Conservation (phyloP, 129 eudicot genomes). For the Centaurea solstitialis region DNA sequence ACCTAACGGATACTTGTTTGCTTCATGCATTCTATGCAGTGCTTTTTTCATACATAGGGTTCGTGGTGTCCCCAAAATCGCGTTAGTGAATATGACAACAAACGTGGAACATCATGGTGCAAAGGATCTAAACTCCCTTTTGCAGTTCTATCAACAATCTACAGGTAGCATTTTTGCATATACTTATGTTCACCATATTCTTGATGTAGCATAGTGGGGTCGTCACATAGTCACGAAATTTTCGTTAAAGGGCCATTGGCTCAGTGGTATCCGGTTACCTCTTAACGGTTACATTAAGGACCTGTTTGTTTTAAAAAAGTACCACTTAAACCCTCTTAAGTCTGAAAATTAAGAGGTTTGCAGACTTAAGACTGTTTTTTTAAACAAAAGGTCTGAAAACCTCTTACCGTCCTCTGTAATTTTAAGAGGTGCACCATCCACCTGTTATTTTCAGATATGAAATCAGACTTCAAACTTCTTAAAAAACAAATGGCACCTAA, state of each 20-base stretch:
- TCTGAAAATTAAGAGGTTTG: too few relatives aligned
- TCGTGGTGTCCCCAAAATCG: slow-evolving; percentile 51
- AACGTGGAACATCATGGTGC: slow-evolving; percentile 39
- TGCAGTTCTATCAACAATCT: slow-evolving; percentile 41
- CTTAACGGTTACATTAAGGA: too few relatives aligned
- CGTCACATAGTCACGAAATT: neutral
- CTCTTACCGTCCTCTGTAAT: too few relatives aligned
- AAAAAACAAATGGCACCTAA: too few relatives aligned
- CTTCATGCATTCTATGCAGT: slow-evolving; percentile 34
- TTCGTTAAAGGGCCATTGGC: neutral
- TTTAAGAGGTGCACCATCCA: too few relatives aligned
- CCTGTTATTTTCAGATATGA: too few relatives aligned
- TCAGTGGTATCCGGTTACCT: neutral
- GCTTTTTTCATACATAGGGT: slow-evolving; percentile 50
- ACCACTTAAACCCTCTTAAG: too few relatives aligned
- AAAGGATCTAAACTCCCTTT: slow-evolving; percentile 48
- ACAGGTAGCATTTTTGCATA: slow-evolving; percentile 43
- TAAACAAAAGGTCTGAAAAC: too few relatives aligned
- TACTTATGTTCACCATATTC: neutral
- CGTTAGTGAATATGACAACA: slow-evolving; percentile 42
- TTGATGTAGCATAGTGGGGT: neutral
- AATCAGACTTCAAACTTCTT: too few relatives aligned
- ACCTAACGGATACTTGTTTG: neutral
- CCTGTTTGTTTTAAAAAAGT: too few relatives aligned
- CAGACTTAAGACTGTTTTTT: too few relatives aligned